A percentile compares a stretch with the other conserved stretches of the same genome.
Evolutionary conservation across 257 asterid species (phyloP).

Genomic region (Plectranthus barbatus): DNA sequence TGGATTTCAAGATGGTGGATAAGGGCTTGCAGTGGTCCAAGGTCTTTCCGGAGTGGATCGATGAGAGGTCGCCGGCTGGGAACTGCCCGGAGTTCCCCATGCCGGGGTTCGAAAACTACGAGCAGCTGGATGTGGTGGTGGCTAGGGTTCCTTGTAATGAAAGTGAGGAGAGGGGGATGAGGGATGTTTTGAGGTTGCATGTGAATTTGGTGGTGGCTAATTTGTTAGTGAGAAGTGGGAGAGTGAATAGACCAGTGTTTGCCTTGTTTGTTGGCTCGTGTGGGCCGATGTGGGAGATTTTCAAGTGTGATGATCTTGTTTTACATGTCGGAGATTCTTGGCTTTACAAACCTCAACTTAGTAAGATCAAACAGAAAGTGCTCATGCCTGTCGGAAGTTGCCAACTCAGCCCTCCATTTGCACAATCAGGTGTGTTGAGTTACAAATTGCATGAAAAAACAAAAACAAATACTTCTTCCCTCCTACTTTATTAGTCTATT

Average conservation of each 20-base stretch:
- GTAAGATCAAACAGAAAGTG: constrained; percentile 37
- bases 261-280: constrained; percentile 59
- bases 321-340: constrained; percentile 32
- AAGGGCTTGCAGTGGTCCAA: constrained; percentile 37
- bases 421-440: constrained; percentile 29
- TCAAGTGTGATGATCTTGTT: constrained; percentile 69
- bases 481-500: no score
- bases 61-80: constrained; percentile 15
- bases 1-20: constrained; percentile 25
- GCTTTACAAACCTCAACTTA: constrained; percentile 43
- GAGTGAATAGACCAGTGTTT: constrained; percentile 13
- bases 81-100: constrained; percentile 56
- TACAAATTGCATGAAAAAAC: no score
- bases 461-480: no score
- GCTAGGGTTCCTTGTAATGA: constrained; percentile 40
- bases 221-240: constrained; percentile 44
- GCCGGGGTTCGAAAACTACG: constrained; percentile 39
- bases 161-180: constrained; percentile 14
- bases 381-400: constrained; percentile 76
- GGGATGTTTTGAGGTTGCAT: constrained; percentile 69
- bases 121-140: constrained; percentile 46
- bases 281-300: constrained; percentile 70
- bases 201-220: constrained; percentile 70
- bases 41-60: constrained; percentile 50
- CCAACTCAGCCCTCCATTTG: constrained; percentile 39